Base-by-base conservation (phyloP, 164 flowering plant genomes). In the Brasenia schreberi region DNA sequence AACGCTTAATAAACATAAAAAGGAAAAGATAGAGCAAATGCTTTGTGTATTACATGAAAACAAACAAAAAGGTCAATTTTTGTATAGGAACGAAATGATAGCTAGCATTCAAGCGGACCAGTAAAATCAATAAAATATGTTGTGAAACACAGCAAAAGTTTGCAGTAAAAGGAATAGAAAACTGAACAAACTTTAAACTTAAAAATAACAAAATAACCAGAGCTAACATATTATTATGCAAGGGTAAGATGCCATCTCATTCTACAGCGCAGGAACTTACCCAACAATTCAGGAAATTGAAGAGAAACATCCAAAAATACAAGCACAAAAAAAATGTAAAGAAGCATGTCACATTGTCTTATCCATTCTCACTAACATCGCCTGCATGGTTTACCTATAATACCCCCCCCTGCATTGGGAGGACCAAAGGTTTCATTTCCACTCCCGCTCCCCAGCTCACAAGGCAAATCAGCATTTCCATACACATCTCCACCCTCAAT, bases 361-460 rank as follows among this genome's bases (percentile, higher is more conserved):
- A 61, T 61, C 9, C 33, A 61, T 18, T 18, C 18, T 18, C n/a
- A 3, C 39, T 18, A 61, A 61, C n/a, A 9, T 49, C 4, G 56
- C 61, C 61, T 52, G 65, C 27, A 5, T 43, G 60, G 33, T 66
- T 59, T 75, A 94, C 98, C 97, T 71, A 94, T 81, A 64, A 94
- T 83, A 60, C 98, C 98, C 68, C 98, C 97, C 66, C 98, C 98
- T 0, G 89, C 81, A 65, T 88, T 84, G 68, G 87, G 74, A 73
- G 82, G 91, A 74, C 76, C 74, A 63, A 69, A 69, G 70, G 79
- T 83, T 59, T 73, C 77, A 73, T 83, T 85, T 68, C 98, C 97
- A 84, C 98, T 94, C 64, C 97, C 98, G 83, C 98, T 94, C 64
- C 97, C 98, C 76, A 94, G 96, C 72, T 94, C 98, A 84, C 98